Evolutionary conservation across 768 basidiomycete genomes (phyloP).

Genomic region (Arthromyces matolae): DNA sequence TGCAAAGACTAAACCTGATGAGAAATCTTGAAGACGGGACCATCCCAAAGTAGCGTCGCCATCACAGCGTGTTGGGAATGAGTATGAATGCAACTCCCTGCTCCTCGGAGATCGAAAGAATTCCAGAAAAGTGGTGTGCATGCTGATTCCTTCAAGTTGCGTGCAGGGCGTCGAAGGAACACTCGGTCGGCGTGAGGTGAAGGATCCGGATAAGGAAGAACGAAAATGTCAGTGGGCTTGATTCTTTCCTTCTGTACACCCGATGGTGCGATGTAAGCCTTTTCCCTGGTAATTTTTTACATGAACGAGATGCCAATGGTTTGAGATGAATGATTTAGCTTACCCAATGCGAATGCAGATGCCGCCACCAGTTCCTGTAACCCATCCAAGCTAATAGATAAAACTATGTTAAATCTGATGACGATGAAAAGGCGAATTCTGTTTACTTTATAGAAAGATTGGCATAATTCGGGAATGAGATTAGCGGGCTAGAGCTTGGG

Average conservation of each 20-base stretch:
- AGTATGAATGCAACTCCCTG: constrained; percentile 87
- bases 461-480: constrained; percentile 82
- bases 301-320: too few species aligned
- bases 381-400: constrained; percentile 71
- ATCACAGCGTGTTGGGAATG: constrained; percentile 90
- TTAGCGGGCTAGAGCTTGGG: constrained; percentile 77
- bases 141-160: constrained; percentile 76
- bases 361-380: constrained; percentile 84
- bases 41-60: constrained; percentile 76
- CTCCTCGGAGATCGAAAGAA: constrained; percentile 73
- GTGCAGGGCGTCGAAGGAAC: constrained; percentile 71
- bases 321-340: constrained; percentile 15
- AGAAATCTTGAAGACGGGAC: constrained; percentile 69
- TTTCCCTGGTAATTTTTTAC: constrained; percentile 42
- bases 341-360: constrained; percentile 72
- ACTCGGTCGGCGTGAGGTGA: constrained; percentile 66
- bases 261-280: constrained; percentile 83
- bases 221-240: constrained; percentile 79
- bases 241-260: constrained; percentile 92
- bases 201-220: constrained; percentile 66
- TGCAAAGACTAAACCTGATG: too few species aligned
- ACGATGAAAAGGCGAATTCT: constrained; percentile 2
- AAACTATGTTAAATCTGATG: constrained; percentile 3
- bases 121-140: constrained; percentile 94
- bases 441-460: constrained; percentile 66